phyloP scores from a whole-genome alignment of 2,329 filamentous ascomycete genomes.

The Fusarium liriodendri region DNA sequence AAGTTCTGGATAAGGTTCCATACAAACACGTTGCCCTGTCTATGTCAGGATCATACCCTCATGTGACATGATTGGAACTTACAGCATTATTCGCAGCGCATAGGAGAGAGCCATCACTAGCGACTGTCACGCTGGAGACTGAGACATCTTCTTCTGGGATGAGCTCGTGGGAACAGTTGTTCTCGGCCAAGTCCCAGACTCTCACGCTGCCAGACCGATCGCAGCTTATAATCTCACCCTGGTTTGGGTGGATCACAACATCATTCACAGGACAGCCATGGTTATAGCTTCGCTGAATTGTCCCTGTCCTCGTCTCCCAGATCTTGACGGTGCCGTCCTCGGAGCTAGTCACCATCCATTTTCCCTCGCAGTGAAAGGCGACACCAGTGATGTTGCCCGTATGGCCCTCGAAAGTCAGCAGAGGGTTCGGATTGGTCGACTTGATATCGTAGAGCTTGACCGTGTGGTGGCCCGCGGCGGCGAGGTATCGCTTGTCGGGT shows the following conservation, averaged over 20 bases:
- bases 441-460: slow-evolving; percentile 99
- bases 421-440: slow-evolving; percentile 93
- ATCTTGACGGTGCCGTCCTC: slow-evolving; percentile 98
- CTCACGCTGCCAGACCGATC: slow-evolving; percentile 92
- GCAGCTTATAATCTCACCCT: slow-evolving; percentile 97
- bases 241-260: slow-evolving; percentile 99
- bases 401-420: slow-evolving; percentile 95
- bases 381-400: slow-evolving; percentile 96
- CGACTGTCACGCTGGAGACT: slow-evolving; percentile 94
- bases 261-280: slow-evolving; percentile 94
- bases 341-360: slow-evolving; percentile 99
- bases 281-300: slow-evolving; percentile 90
- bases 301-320: slow-evolving; percentile 90
- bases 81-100: slow-evolving; percentile 94
- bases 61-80: slow-evolving; percentile 44
- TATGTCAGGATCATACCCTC: neutral
- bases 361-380: slow-evolving; percentile 97
- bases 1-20: slow-evolving; percentile 91
- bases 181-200: slow-evolving; percentile 97
- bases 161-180: slow-evolving; percentile 95
- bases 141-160: slow-evolving; percentile 96
- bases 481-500: slow-evolving; percentile 95
- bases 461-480: slow-evolving; percentile 81
- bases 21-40: slow-evolving; percentile 93
- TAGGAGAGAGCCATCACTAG: slow-evolving; percentile 90